Conservation (phyloP, 2,329 filamentous ascomycete species). For the Hymenoscyphus linearis region DNA sequence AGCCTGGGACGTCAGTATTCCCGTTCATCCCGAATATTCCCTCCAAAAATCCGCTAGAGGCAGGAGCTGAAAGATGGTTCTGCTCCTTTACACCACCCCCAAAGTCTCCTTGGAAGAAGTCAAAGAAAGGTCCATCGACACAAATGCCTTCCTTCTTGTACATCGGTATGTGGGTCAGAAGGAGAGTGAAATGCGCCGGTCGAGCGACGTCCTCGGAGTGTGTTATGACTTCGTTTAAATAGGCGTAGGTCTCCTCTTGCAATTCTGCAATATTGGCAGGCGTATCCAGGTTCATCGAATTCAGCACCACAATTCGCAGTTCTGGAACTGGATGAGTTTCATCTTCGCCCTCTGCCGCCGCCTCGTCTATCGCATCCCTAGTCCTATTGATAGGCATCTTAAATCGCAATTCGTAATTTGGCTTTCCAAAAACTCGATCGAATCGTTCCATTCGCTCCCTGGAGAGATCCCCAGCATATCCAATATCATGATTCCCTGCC, state of each 20-base stretch:
- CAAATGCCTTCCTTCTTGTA: conserved; percentile 60
- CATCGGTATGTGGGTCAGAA: conserved; percentile 88
- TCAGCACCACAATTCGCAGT: conserved; percentile 78
- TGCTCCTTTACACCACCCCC: conserved; percentile 79
- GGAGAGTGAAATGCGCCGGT: conserved; percentile 66
- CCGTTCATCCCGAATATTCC: conserved; percentile 76
- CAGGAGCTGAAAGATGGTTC: conserved; percentile 74
- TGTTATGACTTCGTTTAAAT: conserved; percentile 65
- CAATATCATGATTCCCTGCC: conserved; percentile 92
- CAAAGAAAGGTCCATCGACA: conserved; percentile 15
- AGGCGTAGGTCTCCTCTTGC: conserved; percentile 71
- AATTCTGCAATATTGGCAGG: conserved; percentile 64
- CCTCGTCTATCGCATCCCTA: conserved; percentile 30
- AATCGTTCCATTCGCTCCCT: conserved; percentile 72
- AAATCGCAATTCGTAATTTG: conserved; percentile 85
- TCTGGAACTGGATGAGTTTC: conserved; percentile 52
- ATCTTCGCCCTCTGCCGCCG: conserved; percentile 39
- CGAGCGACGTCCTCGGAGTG: conserved; percentile 56
- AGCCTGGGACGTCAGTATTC: conserved; percentile 50
- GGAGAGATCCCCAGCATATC: conserved; percentile 88
- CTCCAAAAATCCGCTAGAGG: conserved; percentile 72
- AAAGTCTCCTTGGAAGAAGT: conserved; percentile 41
- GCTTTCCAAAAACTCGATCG: conserved; percentile 76
- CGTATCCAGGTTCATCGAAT: conserved; percentile 89
- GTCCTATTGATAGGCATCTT: conserved; percentile 44